phyloP scores from a whole-genome alignment of 2,329 filamentous ascomycete species.

The Trichoderma lentiforme region DNA sequence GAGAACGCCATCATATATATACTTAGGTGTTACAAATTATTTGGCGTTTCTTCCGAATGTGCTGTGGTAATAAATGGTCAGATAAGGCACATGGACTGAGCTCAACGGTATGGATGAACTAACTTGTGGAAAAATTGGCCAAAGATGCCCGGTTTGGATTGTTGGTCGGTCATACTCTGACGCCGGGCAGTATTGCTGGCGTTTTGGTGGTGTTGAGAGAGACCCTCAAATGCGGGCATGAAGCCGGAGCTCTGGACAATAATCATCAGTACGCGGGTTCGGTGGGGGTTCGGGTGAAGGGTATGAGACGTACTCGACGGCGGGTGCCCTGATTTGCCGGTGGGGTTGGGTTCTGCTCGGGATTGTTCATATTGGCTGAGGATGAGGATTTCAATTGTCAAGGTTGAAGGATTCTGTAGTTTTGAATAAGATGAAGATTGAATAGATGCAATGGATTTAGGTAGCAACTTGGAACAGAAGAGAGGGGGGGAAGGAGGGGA shows the following conservation, averaged over 20 bases:
- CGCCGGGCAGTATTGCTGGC: slow-evolving; percentile 47
- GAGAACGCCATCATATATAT: neutral
- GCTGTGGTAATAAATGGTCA: slow-evolving; percentile 3
- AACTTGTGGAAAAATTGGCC: slow-evolving; percentile 58
- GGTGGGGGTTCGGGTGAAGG: neutral
- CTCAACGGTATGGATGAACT: slow-evolving; percentile 22
- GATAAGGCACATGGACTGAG: neutral
- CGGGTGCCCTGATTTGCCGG: slow-evolving; percentile 24
- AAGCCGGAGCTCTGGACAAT: slow-evolving; percentile 43
- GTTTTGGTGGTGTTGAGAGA: slow-evolving; percentile 49
- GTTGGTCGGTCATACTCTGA: slow-evolving; percentile 54
- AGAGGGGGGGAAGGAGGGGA: slow-evolving; percentile 4
- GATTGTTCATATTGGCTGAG: slow-evolving; percentile 14
- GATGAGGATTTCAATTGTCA: neutral
- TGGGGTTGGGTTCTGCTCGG: slow-evolving; percentile 27
- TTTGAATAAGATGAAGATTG: neutral
- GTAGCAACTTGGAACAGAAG: neutral
- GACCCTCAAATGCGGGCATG: slow-evolving; percentile 47
- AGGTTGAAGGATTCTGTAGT: neutral
- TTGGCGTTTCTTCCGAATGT: slow-evolving; percentile 19
- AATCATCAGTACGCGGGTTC: neutral
- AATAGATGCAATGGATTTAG: neutral
- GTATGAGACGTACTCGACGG: slow-evolving; percentile 27
- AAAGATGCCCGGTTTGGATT: slow-evolving; percentile 47
- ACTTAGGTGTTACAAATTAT: neutral